A percentile compares a stretch with the other conserved stretches of the same genome.
Evolutionary conservation across 768 basidiomycete species (phyloP).

Genomic region (Suillus occidentalis): DNA sequence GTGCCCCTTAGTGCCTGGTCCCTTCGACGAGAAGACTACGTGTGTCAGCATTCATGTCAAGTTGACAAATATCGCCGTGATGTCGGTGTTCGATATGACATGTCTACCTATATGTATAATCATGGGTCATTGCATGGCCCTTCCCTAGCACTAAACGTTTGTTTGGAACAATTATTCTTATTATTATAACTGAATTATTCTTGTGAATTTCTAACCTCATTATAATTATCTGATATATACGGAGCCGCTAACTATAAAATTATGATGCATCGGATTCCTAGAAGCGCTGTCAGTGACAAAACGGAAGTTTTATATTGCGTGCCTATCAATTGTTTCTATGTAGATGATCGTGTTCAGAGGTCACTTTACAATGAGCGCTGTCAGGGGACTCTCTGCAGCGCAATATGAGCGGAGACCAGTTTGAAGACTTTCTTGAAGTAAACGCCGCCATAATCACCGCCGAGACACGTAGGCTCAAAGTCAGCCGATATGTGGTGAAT

Average conservation of each 20-base stretch:
- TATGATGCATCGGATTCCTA: background rate
- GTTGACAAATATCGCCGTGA: conserved; percentile 4
- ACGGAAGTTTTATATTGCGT: background rate
- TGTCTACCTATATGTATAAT: conserved; percentile 1
- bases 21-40: background rate
- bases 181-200: conserved; percentile 3
- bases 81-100: background rate
- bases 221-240: background rate
- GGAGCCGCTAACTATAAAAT: background rate
- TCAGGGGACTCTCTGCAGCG: background rate
- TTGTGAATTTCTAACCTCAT: background rate
- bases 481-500: background rate
- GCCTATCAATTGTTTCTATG: background rate
- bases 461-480: conserved; percentile 1
- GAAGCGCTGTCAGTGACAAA: background rate
- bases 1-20: conserved; percentile 15
- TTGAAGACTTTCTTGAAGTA: background rate
- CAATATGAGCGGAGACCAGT: background rate
- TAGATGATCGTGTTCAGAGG: too few relatives aligned
- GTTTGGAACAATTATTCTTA: conserved; percentile 3
- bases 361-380: too few relatives aligned
- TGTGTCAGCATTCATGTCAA: background rate
- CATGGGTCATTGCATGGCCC: background rate
- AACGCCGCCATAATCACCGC: conserved; percentile 8
- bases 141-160: background rate